phyloP scores from a whole-genome alignment of 116 monocot genomes.

The Zostera marina region DNA sequence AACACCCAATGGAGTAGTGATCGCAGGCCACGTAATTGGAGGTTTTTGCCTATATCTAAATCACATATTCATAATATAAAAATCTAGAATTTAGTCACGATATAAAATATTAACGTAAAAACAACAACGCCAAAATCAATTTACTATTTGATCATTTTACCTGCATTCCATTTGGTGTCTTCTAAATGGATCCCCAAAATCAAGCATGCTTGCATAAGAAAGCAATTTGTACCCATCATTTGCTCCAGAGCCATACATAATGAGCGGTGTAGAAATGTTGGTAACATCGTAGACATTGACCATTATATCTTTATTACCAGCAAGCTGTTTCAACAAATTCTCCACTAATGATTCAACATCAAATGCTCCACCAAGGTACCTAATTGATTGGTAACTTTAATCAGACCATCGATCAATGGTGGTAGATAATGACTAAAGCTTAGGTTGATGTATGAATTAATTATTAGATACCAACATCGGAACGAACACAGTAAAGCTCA shows the following conservation, averaged over 20 bases:
- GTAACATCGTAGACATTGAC: slow-evolving; percentile 95
- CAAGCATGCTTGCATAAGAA: slow-evolving; percentile 60
- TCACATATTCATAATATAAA: not conserved
- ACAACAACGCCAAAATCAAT: not conserved
- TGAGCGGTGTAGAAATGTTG: slow-evolving; percentile 61
- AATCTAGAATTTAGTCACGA: not conserved
- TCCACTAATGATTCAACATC: slow-evolving; percentile 95
- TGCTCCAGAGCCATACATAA: slow-evolving; percentile 79
- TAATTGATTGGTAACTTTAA: slow-evolving; percentile 7
- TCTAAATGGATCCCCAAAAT: slow-evolving; percentile 95
- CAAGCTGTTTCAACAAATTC: slow-evolving; percentile 85
- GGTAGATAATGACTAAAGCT: too few species aligned
- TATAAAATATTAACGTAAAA: not conserved
- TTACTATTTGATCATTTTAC: slow-evolving; percentile 16
- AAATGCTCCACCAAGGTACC: slow-evolving; percentile 96
- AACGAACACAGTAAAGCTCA: too few species aligned
- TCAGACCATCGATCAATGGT: too few species aligned
- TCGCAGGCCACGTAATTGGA: slow-evolving; percentile 52
- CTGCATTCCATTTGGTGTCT: slow-evolving; percentile 90
- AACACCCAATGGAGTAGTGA: slow-evolving; percentile 52
- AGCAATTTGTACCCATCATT: slow-evolving; percentile 35
- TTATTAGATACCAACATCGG: too few species aligned
- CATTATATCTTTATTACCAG: slow-evolving; percentile 72
- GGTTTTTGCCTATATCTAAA: slow-evolving; percentile 73
- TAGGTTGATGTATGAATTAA: too few species aligned